Base-by-base conservation (phyloP, 1,139 yeast genomes). In the Geotrichum aggregatum region DNA sequence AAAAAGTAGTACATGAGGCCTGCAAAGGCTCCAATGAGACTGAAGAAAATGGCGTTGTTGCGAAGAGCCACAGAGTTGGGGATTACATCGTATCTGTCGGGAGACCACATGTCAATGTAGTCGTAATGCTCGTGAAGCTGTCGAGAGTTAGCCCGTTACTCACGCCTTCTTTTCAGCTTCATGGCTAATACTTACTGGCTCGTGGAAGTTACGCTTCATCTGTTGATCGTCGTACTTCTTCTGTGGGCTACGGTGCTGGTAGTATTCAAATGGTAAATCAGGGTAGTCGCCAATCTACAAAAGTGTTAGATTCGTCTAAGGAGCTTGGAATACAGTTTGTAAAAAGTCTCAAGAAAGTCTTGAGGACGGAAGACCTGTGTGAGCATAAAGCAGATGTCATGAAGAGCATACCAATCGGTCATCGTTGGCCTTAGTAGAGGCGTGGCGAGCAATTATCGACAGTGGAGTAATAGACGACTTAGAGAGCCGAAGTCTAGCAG, bases 71-170 rank as follows among this genome's bases (percentile, higher is more conserved):
- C 75, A 54, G 71, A 67, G 68, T 85, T 84, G 39, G 79, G 72
- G 43, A 82, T 85, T 47, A 74, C 68, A 62, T 82, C 81, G 67
- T 75, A 82, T 64, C 82, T 78, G 65, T 87, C 95, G 18, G 95
- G 95, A 11, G 95, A 82, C 95, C 95, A 87, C 75, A 86, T 78
- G 66, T 87, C 92, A 65, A 83, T 76, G 66, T 79, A 71, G 65
- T 87, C 96, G 60, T 83, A 86, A 60, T 83, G 79, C 52, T 81
- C 80, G 64, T 82, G 79, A 57, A 85, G 69, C 42, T 61, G n/a
- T 16, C 21, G 35, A 34, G 11, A 14, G 35, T 21, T 53, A 43
- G 47, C 18, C 26, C n/a, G 11, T 14, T 22, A 2, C 4, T 24
- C 16, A 11, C 59, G 46, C 14, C 10, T 8, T 24, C 22, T 18